Conservation (phyloP, 2,329 filamentous ascomycete species). For the Rutstroemia sp. region DNA sequence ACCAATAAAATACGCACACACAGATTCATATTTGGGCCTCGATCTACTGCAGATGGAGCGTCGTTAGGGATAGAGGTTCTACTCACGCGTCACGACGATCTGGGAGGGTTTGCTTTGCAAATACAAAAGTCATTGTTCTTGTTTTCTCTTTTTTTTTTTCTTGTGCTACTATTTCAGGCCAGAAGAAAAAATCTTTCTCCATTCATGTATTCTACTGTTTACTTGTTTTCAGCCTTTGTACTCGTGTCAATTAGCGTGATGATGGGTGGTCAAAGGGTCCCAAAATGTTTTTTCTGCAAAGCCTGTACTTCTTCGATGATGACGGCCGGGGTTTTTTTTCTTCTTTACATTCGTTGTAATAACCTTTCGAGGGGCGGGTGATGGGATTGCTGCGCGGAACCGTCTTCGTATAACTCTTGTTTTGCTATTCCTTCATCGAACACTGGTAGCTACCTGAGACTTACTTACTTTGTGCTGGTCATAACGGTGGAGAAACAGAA, state of each 20-base stretch:
- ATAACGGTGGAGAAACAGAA: slow-evolving; percentile 14
- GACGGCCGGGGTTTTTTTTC: slow-evolving; percentile 17
- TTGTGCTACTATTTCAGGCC: slow-evolving; percentile 2
- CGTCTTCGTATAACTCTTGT: slow-evolving; percentile 18
- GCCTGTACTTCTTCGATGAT: slow-evolving; percentile 14
- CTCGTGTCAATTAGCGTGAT: slow-evolving; percentile 30
- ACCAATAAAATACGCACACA: slow-evolving; percentile 17
- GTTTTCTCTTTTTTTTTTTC: slow-evolving; percentile 17
- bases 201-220: slow-evolving; percentile 29
- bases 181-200: slow-evolving; percentile 12
- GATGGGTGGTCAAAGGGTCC: slow-evolving; percentile 19
- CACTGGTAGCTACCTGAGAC: slow-evolving; percentile 10
- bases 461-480: slow-evolving; percentile 23
- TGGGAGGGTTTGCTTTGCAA: slow-evolving; percentile 15
- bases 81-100: slow-evolving; percentile 26
- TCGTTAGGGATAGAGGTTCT: slow-evolving; percentile 22
- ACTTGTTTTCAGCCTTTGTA: slow-evolving; percentile 13
- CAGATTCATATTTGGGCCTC: slow-evolving; percentile 22
- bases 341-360: slow-evolving; percentile 30
- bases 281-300: slow-evolving; percentile 1
- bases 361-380: slow-evolving; percentile 7
- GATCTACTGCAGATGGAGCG: slow-evolving; percentile 20
- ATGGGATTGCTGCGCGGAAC: slow-evolving; percentile 26
- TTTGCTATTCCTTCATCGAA: slow-evolving; percentile 12
- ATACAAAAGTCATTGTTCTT: slow-evolving; percentile 25